Percentiles rank a stretch among this genome's conserved stretches.
phyloP scores from a whole-genome alignment of 139 green algal species.

The Tetraselmis chui region DNA sequence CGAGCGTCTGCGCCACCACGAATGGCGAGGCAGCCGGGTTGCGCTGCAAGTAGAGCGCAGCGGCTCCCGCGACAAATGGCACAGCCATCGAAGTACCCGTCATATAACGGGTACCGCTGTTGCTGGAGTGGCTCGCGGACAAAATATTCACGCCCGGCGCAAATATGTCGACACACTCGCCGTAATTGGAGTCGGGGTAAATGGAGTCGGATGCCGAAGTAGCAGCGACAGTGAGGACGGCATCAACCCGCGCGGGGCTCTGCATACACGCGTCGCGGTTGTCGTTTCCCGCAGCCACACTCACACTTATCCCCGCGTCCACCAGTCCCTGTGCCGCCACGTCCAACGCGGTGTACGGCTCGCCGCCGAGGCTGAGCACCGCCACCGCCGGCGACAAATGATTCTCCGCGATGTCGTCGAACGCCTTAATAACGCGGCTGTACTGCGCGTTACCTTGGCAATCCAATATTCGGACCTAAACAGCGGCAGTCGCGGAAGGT shows the following conservation, averaged over 20 bases:
- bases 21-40: slow-evolving; percentile 20
- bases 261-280: slow-evolving; percentile 48
- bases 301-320: slow-evolving; percentile 29
- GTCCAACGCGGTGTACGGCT: background rate
- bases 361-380: background rate
- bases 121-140: slow-evolving; percentile 9
- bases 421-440: slow-evolving; percentile 6
- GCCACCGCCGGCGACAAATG: slow-evolving; percentile 5
- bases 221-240: slow-evolving; percentile 45
- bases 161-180: slow-evolving; percentile 57
- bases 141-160: slow-evolving; percentile 43
- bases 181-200: slow-evolving; percentile 54
- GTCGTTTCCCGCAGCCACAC: slow-evolving; percentile 48
- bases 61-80: slow-evolving; percentile 36
- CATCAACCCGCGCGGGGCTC: slow-evolving; percentile 30
- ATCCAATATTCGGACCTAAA: slow-evolving; percentile 38
- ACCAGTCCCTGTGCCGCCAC: background rate
- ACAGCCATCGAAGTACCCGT: slow-evolving; percentile 46
- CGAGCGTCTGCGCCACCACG: slow-evolving; percentile 5
- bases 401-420: slow-evolving; percentile 5
- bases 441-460: slow-evolving; percentile 43
- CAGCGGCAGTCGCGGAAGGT: too few species aligned
- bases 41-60: slow-evolving; percentile 44
- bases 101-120: slow-evolving; percentile 25
- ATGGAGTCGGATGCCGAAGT: slow-evolving; percentile 21